Percentiles rank a stretch among this genome's conserved stretches.
phyloP scores from a whole-genome alignment of 768 basidiomycete genomes.

The Macrocybe gigantea region DNA sequence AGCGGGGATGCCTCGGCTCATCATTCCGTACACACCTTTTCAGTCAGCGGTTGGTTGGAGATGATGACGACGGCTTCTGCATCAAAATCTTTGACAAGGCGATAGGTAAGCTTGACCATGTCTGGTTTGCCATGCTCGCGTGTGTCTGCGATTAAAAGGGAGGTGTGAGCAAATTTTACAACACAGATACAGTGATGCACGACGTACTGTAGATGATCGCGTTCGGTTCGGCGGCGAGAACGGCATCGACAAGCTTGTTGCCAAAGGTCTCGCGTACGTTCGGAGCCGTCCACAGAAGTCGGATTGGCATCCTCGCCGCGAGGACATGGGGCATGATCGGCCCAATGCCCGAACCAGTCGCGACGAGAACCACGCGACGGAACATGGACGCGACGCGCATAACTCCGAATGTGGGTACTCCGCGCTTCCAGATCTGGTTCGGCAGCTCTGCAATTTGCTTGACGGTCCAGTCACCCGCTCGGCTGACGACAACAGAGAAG shows the following conservation, averaged over 20 bases:
- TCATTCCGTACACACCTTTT: constrained; percentile 58
- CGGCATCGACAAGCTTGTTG: constrained; percentile 49
- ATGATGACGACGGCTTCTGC: constrained; percentile 54
- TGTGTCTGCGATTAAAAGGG: constrained; percentile 25
- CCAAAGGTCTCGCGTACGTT: constrained; percentile 59
- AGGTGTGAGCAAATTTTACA: neutral
- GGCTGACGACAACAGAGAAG: constrained; percentile 50
- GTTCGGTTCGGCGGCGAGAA: constrained; percentile 46
- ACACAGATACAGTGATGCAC: neutral
- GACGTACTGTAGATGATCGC: constrained; percentile 50
- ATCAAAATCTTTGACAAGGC: constrained; percentile 40
- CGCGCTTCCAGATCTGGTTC: constrained; percentile 48
- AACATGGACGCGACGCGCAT: constrained; percentile 50
- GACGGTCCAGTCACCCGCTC: constrained; percentile 56
- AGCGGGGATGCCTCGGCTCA: constrained; percentile 52
- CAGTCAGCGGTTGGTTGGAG: constrained; percentile 51
- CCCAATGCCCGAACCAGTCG: constrained; percentile 55
- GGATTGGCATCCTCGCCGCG: constrained; percentile 43
- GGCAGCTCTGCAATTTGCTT: constrained; percentile 48
- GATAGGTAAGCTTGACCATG: constrained; percentile 41
- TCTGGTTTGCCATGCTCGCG: constrained; percentile 41
- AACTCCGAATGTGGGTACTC: constrained; percentile 51
- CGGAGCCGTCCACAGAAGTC: constrained; percentile 59
- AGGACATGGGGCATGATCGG: constrained; percentile 55
- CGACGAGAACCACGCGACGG: constrained; percentile 50